phyloP scores from a whole-genome alignment of 768 basidiomycete species.

The Termitomyces sp. region DNA sequence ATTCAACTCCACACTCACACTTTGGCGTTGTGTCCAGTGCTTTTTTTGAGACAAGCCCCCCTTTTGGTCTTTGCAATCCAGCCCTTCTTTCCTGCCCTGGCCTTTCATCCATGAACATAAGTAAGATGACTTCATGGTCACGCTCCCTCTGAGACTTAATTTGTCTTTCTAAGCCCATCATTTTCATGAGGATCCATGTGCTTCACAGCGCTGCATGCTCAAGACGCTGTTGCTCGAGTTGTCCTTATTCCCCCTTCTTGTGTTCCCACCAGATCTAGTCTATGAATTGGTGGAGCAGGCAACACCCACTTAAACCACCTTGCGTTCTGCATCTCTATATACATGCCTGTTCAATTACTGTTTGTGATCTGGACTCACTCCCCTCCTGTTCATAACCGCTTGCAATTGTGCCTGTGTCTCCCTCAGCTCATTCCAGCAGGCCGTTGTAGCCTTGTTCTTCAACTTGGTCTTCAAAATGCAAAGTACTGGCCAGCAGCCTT shows the following conservation, averaged over 20 bases:
- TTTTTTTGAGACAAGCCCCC: too few relatives aligned
- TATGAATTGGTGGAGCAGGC: background rate
- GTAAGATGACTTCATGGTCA: background rate
- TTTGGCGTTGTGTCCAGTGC: too few relatives aligned
- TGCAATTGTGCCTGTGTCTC: background rate
- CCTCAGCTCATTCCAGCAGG: background rate
- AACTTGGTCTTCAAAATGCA: slow-evolving; percentile 8
- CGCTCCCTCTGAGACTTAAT: background rate
- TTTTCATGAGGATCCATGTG: too few relatives aligned
- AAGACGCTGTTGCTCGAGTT: too few relatives aligned
- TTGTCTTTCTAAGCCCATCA: background rate
- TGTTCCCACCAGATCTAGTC: too few relatives aligned
- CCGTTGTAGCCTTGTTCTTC: background rate
- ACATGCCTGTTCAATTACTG: too few relatives aligned
- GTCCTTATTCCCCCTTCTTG: too few relatives aligned
- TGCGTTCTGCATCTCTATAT: too few relatives aligned
- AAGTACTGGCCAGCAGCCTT: background rate
- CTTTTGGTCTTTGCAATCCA: background rate
- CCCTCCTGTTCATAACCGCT: background rate
- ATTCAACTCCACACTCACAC: too few relatives aligned
- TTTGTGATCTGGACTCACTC: too few relatives aligned
- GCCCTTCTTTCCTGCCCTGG: background rate
- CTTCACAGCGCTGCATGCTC: too few relatives aligned
- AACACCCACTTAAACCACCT: background rate
- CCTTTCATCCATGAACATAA: background rate